Conservation (phyloP, 495 filamentous ascomycete genomes). For the Aspergillus steynii region DNA sequence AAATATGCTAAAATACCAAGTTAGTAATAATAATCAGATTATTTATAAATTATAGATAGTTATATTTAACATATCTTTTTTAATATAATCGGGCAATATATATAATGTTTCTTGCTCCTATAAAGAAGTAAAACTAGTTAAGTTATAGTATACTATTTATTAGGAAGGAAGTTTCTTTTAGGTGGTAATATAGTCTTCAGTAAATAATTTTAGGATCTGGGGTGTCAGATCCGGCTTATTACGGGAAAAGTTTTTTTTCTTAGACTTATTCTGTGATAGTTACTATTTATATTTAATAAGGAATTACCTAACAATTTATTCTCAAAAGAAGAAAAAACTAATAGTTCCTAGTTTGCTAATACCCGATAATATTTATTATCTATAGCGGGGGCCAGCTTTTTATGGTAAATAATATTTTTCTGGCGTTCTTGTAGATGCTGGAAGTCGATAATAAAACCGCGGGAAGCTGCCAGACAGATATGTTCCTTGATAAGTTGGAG, state of each 20-base stretch:
- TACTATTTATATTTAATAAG: slow-evolving; percentile 4
- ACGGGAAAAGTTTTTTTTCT: slow-evolving; percentile 12
- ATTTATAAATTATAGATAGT: not conserved
- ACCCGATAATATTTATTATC: slow-evolving; percentile 19
- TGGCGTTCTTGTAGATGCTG: slow-evolving; percentile 17
- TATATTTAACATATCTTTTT: slow-evolving; percentile 10
- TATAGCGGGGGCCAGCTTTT: slow-evolving; percentile 21
- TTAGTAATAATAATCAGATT: not conserved
- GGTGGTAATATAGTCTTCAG: slow-evolving; percentile 9
- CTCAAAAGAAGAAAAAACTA: not conserved
- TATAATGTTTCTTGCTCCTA: slow-evolving; percentile 9
- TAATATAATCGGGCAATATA: slow-evolving; percentile 4
- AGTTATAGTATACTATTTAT: not conserved
- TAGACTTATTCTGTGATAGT: slow-evolving; percentile 9
- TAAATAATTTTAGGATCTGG: slow-evolving; percentile 12
- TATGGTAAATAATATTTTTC: slow-evolving; percentile 18
- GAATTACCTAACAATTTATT: too few relatives aligned
- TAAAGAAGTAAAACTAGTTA: slow-evolving; percentile 10
- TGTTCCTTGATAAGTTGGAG: slow-evolving; percentile 14
- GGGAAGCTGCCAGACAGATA: slow-evolving; percentile 19
- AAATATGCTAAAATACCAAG: slow-evolving; percentile 5
- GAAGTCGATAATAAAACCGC: slow-evolving; percentile 23
- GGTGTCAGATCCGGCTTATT: slow-evolving; percentile 13
- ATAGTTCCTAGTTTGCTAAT: slow-evolving; percentile 1
- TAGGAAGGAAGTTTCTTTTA: slow-evolving; percentile 8